These are phyloP conservation scores for Neltuma alba DNA, from an alignment of 306 rosid genomes.

Conservation along the genomic window DNA sequence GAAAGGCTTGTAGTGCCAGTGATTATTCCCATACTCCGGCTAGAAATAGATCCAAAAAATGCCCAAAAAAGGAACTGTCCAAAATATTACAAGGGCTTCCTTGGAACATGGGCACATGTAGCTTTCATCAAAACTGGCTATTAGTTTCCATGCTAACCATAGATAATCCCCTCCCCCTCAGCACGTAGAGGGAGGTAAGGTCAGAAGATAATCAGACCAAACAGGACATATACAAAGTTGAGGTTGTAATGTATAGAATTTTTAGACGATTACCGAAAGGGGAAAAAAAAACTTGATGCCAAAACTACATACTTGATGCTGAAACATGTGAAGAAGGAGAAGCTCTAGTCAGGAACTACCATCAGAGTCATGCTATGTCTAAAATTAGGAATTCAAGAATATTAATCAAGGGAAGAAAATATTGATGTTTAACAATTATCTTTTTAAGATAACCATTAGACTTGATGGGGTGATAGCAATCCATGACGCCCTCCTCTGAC, in stretches of 20 bases:
- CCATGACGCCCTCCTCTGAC: too few species aligned
- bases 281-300: too few species aligned
- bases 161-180: not conserved
- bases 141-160: not conserved
- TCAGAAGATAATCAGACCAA: not conserved
- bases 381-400: not conserved
- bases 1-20: not conserved
- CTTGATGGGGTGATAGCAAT: too few species aligned
- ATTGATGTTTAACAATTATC: not conserved
- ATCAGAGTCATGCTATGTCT: not conserved
- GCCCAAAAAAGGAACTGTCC: not conserved
- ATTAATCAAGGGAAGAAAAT: not conserved
- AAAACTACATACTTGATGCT: too few species aligned
- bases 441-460: not conserved
- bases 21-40: not conserved
- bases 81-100: not conserved
- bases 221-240: too few species aligned
- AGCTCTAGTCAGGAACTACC: not conserved
- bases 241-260: too few species aligned
- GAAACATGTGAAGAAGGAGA: too few species aligned
- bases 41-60: not conserved
- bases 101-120: too few species aligned
- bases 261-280: too few species aligned
- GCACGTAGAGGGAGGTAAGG: not conserved
- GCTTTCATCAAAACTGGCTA: too few species aligned